phyloP scores from a whole-genome alignment of 2,329 filamentous ascomycete species.

The Fusarium oxysporum region DNA sequence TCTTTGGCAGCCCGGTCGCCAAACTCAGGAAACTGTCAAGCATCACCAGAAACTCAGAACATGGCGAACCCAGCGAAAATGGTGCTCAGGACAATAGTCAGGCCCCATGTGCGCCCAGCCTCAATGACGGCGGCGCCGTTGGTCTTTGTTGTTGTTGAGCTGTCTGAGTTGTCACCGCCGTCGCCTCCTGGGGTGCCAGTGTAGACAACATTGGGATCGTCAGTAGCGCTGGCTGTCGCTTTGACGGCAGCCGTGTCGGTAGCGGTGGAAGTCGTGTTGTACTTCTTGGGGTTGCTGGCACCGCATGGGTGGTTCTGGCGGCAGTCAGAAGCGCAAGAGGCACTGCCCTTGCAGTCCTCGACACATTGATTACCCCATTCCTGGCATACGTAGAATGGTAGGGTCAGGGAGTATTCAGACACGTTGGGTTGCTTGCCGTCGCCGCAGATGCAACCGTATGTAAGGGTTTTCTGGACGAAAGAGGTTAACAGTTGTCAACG shows the following conservation, averaged over 20 bases:
- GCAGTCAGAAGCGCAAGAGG: constrained; percentile 72
- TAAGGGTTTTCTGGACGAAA: constrained; percentile 63
- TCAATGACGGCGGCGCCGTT: constrained; percentile 49
- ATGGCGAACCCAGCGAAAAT: constrained; percentile 57
- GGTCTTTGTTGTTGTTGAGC: constrained; percentile 14
- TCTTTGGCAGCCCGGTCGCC: neutral
- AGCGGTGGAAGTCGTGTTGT: constrained; percentile 65
- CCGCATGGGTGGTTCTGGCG: constrained; percentile 77
- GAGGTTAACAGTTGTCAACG: neutral
- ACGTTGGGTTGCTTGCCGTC: constrained; percentile 76
- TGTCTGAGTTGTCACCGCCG: constrained; percentile 14
- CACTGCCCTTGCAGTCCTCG: constrained; percentile 61
- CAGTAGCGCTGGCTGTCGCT: constrained; percentile 51
- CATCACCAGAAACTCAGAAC: constrained; percentile 44
- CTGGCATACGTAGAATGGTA: constrained; percentile 81
- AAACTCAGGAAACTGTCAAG: neutral
- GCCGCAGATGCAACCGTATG: constrained; percentile 79
- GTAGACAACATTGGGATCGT: constrained; percentile 53
- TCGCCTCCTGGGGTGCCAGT: constrained; percentile 24
- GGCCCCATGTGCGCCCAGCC: constrained; percentile 52
- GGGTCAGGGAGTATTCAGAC: constrained; percentile 80
- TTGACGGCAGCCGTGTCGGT: constrained; percentile 53
- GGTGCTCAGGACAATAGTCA: constrained; percentile 53
- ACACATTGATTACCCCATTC: constrained; percentile 79
- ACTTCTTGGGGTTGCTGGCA: constrained; percentile 70